Evolutionary conservation across 192 early-diverging fungal species (phyloP).

Genomic region (Bifiguratus adelaidae): DNA sequence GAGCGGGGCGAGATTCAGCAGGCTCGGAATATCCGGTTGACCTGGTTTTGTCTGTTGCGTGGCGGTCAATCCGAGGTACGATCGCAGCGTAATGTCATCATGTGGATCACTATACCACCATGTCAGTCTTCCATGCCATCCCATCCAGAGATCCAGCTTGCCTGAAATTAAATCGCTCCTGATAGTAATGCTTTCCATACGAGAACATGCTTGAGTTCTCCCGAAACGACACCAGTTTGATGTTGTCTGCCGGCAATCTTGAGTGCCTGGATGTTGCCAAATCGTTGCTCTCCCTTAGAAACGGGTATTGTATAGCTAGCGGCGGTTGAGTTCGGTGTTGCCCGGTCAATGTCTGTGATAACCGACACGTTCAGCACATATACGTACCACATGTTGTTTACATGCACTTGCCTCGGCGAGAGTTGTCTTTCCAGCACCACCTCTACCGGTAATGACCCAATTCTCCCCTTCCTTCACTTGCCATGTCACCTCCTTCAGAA

Average conservation of each 20-base stretch:
- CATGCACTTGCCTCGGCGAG: constrained; percentile 19
- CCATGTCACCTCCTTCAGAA: constrained; percentile 20
- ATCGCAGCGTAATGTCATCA: constrained; percentile 14
- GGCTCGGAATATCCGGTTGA: constrained; percentile 6
- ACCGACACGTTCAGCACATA: background rate
- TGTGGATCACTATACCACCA: constrained; percentile 20
- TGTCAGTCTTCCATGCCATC: no score
- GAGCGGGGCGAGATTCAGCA: constrained; percentile 12
- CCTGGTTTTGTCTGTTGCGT: constrained; percentile 1
- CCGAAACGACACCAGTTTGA: constrained; percentile 15
- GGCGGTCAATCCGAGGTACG: constrained; percentile 3
- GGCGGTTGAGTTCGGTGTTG: constrained; percentile 12
- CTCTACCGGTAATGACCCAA: constrained; percentile 17
- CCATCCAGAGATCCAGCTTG: no score
- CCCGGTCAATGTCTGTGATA: constrained; percentile 14
- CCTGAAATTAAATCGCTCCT: constrained; percentile 38
- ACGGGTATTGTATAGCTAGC: constrained; percentile 9
- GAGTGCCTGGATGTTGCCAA: no score
- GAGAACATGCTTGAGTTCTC: constrained; percentile 13
- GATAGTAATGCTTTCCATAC: constrained; percentile 27
- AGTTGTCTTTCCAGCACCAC: constrained; percentile 36
- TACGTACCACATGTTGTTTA: background rate
- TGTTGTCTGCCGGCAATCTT: constrained; percentile 12
- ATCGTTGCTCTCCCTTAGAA: constrained; percentile 8
- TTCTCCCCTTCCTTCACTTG: constrained; percentile 8